Base-by-base conservation (phyloP, 2,329 filamentous ascomycete species). In the Ophiostoma sp. region DNA sequence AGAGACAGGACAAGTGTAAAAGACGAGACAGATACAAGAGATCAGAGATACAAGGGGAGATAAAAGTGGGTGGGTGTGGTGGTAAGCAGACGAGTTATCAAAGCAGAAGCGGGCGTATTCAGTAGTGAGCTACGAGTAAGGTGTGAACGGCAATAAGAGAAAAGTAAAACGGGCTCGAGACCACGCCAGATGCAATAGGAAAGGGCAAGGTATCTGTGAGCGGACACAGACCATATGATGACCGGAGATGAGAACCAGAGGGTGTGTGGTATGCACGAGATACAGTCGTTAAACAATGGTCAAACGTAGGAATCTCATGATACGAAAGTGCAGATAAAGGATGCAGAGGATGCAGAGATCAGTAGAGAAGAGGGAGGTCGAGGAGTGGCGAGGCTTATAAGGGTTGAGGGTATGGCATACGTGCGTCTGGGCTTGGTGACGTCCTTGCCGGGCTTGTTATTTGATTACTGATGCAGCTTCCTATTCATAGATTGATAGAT, bases 21-120 rank as follows among this genome's bases (percentile, higher is more conserved):
- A 38, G 38, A 18, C 5, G 8, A 16, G 36, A 27, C 4, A 12
- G 16, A 40, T 40, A 38, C 58, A 38, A 40, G 38, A 62, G 7
- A 8, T 5, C 36, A 52, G 18, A 55, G 49, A 36, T 12, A 16
- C 11, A 12, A 14, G 45, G n/a, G 45, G n/a, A 14, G n/a, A 47
- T n/a, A 55, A 55, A 55, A 55, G 49, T 55, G 49, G 49, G 49
- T 55, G 49, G 49, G 49, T 55, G 49, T 55, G 18, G 49, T 27
- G 49, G 49, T 11, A 55, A 27, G 49, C 49, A 47, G 12, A 27
- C 27, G 27, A 55, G 18, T 55, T 55, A 55, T 55, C 49, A 27
- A 27, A 27, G 27, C 27, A 27, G 27, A 27, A 27, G 27, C 27
- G 27, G 27, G 27, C 27, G 27, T 27, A n/a, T n/a, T n/a, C n/a